phyloP scores from a whole-genome alignment of 73 alveolate genomes.

The Paramecium primaurelia region DNA sequence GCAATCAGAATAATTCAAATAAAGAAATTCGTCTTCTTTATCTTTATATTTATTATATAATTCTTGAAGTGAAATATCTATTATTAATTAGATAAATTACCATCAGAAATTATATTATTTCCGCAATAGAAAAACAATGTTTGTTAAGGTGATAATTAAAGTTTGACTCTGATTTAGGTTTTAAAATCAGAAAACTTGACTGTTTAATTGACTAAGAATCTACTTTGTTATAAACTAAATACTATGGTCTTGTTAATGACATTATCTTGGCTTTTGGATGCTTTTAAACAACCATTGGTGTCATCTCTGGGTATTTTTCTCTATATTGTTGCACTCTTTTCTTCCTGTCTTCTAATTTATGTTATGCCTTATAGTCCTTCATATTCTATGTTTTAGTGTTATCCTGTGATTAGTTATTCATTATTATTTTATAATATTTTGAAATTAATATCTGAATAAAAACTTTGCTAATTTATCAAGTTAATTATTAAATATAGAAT shows the following conservation, averaged over 20 bases:
- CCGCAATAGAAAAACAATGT: slow-evolving; percentile 27
- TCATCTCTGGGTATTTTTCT: neutral
- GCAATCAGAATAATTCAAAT: slow-evolving; percentile 19
- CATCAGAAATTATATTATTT: neutral
- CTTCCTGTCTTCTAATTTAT: neutral
- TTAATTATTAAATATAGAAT: neutral
- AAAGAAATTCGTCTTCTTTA: neutral
- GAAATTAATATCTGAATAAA: neutral
- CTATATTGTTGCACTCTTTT: neutral
- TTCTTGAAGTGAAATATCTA: neutral
- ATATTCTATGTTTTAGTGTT: neutral
- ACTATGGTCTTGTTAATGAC: neutral
- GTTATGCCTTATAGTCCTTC: neutral
- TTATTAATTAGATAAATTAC: neutral
- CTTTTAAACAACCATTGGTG: neutral
- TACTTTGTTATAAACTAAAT: neutral
- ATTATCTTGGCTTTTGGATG: neutral
- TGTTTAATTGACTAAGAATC: neutral
- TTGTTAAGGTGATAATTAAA: neutral
- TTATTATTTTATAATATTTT: neutral
- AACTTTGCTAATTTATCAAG: neutral
- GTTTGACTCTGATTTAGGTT: neutral
- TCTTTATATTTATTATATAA: slow-evolving; percentile 8
- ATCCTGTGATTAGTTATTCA: neutral
- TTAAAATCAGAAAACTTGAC: slow-evolving; percentile 34